Evolutionary conservation across 805 yeast genomes (phyloP).

Genomic region (Starmera quercuum): DNA sequence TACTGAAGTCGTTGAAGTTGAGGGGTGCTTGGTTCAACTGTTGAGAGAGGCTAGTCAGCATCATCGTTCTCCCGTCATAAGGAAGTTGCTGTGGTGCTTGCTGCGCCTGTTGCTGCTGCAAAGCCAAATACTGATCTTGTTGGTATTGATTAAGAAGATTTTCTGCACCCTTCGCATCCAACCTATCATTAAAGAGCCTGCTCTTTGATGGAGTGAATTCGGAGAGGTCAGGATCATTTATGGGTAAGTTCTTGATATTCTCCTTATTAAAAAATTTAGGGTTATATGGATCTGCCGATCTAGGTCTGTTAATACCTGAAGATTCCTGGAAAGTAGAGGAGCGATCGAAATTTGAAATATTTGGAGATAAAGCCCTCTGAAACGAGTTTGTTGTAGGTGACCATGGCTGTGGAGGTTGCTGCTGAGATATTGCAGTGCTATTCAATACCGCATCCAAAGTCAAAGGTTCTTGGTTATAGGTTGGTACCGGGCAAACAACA

Average conservation of each 20-base stretch:
- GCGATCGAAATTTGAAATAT: conserved; percentile 4
- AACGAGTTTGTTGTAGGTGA: conserved; percentile 23
- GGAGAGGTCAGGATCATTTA: conserved; percentile 3
- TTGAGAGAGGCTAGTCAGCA: conserved; percentile 21
- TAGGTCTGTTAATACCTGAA: conserved; percentile 31
- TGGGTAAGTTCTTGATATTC: too few relatives aligned
- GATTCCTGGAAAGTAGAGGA: too few relatives aligned
- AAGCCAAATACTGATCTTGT: conserved; percentile 2
- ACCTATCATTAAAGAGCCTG: conserved; percentile 12
- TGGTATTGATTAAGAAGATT: conserved; percentile 2
- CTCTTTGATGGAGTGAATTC: conserved; percentile 11
- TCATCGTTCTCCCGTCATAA: conserved; percentile 12
- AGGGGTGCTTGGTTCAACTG: conserved; percentile 15
- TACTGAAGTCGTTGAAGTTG: conserved; percentile 12
- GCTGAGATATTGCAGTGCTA: conserved; percentile 14
- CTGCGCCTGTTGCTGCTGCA: conserved; percentile 4
- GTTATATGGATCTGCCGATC: conserved; percentile 33
- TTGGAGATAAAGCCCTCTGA: conserved; percentile 24
- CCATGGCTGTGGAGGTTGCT: conserved; percentile 31
- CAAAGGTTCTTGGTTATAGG: conserved; percentile 23
- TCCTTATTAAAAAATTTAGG: conserved; percentile 8
- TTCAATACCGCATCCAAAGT: conserved; percentile 32
- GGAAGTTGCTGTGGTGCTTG: conserved; percentile 7
- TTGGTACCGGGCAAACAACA: conserved; percentile 15
- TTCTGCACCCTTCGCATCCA: conserved; percentile 6